These are phyloP conservation scores for Erodium moschatum DNA, from an alignment of 441 rosid genomes.

Conservation along the genomic window DNA sequence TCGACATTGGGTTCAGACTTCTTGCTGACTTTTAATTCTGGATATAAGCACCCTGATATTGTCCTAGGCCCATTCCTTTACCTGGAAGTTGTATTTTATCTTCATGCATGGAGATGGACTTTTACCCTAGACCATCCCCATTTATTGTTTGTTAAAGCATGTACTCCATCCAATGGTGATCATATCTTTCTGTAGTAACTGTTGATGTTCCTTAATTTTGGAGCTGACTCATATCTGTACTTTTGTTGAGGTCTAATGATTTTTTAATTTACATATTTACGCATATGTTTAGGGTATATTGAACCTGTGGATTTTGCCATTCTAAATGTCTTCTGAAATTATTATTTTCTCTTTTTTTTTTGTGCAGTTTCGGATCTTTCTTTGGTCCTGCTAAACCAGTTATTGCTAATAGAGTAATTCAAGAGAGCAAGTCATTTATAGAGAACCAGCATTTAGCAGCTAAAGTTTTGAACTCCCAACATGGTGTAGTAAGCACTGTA, in stretches of 20 bases:
- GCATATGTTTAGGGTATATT: not conserved
- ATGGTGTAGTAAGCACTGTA: constrained; percentile 31
- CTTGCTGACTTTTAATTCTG: too few relatives aligned
- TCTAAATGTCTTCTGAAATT: not conserved
- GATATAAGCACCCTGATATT: too few relatives aligned
- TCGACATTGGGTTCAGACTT: too few relatives aligned
- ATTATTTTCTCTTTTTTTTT: not conserved
- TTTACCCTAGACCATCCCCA: too few relatives aligned
- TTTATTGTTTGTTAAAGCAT: too few relatives aligned
- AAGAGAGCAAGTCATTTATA: constrained; percentile 83
- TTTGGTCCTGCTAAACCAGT: constrained; percentile 89
- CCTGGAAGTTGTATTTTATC: too few relatives aligned
- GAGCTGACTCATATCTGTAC: not conserved
- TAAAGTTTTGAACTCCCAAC: constrained; percentile 27
- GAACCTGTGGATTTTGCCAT: not conserved
- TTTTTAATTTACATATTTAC: not conserved
- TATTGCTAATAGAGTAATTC: constrained; percentile 78
- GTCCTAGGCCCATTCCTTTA: too few relatives aligned
- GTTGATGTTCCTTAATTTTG: too few relatives aligned
- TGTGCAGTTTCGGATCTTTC: constrained; percentile 79
- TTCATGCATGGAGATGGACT: too few relatives aligned
- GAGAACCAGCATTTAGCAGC: constrained; percentile 54
- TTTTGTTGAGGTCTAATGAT: not conserved
- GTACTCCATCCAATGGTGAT: too few relatives aligned
- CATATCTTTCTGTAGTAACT: too few relatives aligned